These are phyloP conservation scores for Bauhinia variegata DNA, from an alignment of 306 rosid species.

Conservation along the genomic window DNA sequence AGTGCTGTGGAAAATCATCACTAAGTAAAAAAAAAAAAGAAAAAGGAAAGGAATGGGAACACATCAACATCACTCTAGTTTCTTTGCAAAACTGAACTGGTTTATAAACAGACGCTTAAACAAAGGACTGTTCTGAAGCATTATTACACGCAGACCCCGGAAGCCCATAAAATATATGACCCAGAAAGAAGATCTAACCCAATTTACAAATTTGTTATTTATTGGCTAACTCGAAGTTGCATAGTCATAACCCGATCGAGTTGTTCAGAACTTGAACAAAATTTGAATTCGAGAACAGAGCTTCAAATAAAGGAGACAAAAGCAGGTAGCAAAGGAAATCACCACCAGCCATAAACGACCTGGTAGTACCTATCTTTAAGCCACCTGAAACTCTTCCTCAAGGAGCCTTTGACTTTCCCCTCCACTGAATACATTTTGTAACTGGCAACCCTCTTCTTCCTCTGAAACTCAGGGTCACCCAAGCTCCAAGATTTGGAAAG, in stretches of 20 bases:
- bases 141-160: slow-evolving; percentile 5
- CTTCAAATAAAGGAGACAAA: slow-evolving; percentile 11
- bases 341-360: slow-evolving; percentile 76
- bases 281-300: slow-evolving; percentile 33
- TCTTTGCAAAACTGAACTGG: not conserved
- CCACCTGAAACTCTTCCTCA: slow-evolving; percentile 91
- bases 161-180: slow-evolving; percentile 20
- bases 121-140: not conserved
- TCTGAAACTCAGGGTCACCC: slow-evolving; percentile 81
- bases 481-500: slow-evolving; percentile 59
- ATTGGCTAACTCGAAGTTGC: slow-evolving; percentile 14
- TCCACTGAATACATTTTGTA: slow-evolving; percentile 90
- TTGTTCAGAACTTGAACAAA: slow-evolving; percentile 45
- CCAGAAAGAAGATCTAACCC: not conserved
- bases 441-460: slow-evolving; percentile 85
- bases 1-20: not conserved
- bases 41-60: not conserved
- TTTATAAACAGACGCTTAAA: not conserved
- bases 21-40: not conserved
- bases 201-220: no score
- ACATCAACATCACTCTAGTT: slow-evolving; percentile 17
- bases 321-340: slow-evolving; percentile 13
- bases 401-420: slow-evolving; percentile 83
- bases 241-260: slow-evolving; percentile 25
- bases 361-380: slow-evolving; percentile 74